Evolutionary conservation across 78 protist species (phyloP).

Genomic region (Dictyostelium capitatum): DNA sequence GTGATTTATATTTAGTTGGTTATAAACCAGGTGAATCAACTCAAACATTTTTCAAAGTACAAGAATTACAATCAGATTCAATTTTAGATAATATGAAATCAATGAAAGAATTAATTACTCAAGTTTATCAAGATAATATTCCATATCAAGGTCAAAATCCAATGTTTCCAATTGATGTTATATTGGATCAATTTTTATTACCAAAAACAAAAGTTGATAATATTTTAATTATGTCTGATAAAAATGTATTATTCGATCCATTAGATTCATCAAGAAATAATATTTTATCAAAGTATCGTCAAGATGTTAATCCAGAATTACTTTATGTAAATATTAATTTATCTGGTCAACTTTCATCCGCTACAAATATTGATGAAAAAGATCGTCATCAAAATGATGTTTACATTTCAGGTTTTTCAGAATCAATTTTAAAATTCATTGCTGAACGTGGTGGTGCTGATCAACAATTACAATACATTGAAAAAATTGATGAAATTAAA

Average conservation of each 20-base stretch:
- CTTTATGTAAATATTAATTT: constrained; percentile 88
- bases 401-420: constrained; percentile 88
- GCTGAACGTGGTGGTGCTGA: constrained; percentile 89
- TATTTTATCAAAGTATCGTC: constrained; percentile 81
- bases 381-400: constrained; percentile 81
- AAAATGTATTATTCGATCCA: not conserved
- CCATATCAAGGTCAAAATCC: not conserved
- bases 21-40: not conserved
- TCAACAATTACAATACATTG: constrained; percentile 83
- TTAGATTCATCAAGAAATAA: not conserved
- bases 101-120: not conserved
- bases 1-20: constrained; percentile 79
- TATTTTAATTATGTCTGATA: constrained; percentile 58
- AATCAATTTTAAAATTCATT: constrained; percentile 88
- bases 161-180: constrained; percentile 12
- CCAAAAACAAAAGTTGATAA: constrained; percentile 77
- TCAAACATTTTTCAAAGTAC: not conserved
- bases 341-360: constrained; percentile 23
- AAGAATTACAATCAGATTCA: constrained; percentile 26
- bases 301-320: constrained; percentile 80
- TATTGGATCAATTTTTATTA: not conserved
- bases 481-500: constrained; percentile 72
- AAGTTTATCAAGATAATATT: not conserved
- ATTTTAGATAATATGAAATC: constrained; percentile 82
- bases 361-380: not conserved